Conservation (phyloP, 495 filamentous ascomycete species). For the Xanthoparmelia taractica region DNA sequence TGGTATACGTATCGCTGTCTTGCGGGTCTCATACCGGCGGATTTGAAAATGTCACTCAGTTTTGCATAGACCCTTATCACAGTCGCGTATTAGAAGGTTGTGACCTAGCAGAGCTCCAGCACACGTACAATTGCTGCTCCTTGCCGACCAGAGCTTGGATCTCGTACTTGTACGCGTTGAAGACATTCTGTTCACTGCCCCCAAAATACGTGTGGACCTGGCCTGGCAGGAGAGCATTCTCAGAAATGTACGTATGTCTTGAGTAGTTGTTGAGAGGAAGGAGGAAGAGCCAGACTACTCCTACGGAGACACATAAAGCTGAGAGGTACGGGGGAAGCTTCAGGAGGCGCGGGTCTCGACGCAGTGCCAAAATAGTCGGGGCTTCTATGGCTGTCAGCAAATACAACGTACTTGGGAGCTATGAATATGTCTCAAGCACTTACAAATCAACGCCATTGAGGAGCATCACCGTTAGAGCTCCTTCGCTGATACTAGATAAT, state of each 20-base stretch:
- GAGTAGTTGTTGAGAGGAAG: constrained; percentile 93
- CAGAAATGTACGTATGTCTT: constrained; percentile 88
- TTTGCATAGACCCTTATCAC: constrained; percentile 53
- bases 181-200: constrained; percentile 90
- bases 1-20: constrained; percentile 78
- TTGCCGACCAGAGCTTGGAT: constrained; percentile 53
- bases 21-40: constrained; percentile 74
- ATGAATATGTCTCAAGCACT: constrained; percentile 7
- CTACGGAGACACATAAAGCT: constrained; percentile 76
- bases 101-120: constrained; percentile 41
- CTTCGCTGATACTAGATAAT: no score
- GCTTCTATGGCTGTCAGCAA: constrained; percentile 23
- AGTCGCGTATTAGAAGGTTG: constrained; percentile 23
- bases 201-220: constrained; percentile 97
- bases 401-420: not conserved
- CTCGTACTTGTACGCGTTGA: constrained; percentile 85
- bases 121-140: constrained; percentile 41
- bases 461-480: not conserved
- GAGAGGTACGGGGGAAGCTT: constrained; percentile 77
- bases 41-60: constrained; percentile 64
- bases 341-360: constrained; percentile 60
- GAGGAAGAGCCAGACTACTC: constrained; percentile 84
- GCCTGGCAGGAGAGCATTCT: constrained; percentile 91
- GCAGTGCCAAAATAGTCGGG: constrained; percentile 35
- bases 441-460: constrained; percentile 24